Evolutionary conservation across 352 stramenopile genomes (phyloP).

Genomic region (Pythium dissimile): DNA sequence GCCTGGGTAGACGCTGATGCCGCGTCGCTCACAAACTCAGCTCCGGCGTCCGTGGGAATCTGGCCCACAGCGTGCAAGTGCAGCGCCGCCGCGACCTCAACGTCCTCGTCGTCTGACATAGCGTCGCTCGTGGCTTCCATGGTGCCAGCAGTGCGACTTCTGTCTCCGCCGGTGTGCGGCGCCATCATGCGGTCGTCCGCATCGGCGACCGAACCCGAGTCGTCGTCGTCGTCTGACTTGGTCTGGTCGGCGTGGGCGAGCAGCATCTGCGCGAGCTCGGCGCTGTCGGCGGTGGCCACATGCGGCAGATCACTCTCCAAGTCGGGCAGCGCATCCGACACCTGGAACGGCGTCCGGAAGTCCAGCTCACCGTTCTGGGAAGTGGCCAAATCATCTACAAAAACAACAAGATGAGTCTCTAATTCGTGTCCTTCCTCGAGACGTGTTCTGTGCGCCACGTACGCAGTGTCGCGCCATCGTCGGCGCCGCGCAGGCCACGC

Average conservation of each 20-base stretch:
- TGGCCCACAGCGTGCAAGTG: slow-evolving; percentile 18
- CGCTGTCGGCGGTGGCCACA: slow-evolving; percentile 42
- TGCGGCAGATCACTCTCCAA: slow-evolving; percentile 50
- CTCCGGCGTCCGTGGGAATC: background rate
- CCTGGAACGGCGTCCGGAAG: slow-evolving; percentile 70
- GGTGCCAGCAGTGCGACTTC: too few species aligned
- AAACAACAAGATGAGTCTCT: background rate
- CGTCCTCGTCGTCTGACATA: slow-evolving; percentile 18
- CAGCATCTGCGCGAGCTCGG: slow-evolving; percentile 69
- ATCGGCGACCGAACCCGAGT: slow-evolving; percentile 14
- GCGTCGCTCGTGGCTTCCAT: slow-evolving; percentile 8
- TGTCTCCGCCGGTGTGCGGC: background rate
- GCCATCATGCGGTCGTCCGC: background rate
- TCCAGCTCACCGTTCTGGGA: slow-evolving; percentile 61
- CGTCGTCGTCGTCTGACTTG: slow-evolving; percentile 19
- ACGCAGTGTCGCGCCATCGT: slow-evolving; percentile 36
- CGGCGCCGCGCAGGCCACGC: slow-evolving; percentile 49
- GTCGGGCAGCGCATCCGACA: slow-evolving; percentile 50
- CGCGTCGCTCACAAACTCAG: slow-evolving; percentile 5
- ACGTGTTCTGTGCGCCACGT: background rate
- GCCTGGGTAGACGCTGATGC: background rate
- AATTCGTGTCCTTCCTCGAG: background rate
- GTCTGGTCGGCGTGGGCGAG: slow-evolving; percentile 60
- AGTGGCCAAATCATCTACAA: slow-evolving; percentile 48
- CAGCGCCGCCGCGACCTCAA: slow-evolving; percentile 18